Evolutionary conservation across 2,329 filamentous ascomycete genomes (phyloP), one percentile per base, ranked within the genome.

Genomic region (Chrysoporthe puriensis): DNA sequence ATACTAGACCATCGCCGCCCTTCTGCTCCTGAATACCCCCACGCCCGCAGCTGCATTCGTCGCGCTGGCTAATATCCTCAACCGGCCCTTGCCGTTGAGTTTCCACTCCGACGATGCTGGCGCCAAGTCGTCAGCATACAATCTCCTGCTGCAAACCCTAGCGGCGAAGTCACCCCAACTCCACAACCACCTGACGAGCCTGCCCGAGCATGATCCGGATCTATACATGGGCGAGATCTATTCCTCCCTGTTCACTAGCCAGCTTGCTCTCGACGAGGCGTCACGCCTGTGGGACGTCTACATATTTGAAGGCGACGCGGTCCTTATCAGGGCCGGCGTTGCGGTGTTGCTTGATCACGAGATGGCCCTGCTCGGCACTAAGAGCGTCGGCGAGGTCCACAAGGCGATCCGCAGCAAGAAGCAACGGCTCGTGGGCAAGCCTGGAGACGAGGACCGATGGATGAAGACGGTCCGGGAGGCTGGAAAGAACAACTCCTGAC

Each of bases 211-310:
- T 36, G 79, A 83, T 4, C 80, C 86, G 0, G 81, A 88, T 62
- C 71, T 78, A 21, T 91, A 88, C 71, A 81, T 94, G 7, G 78
- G 83, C 40, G 80, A 84, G 16, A 80, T 92, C 63, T 91, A 93
- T 73, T 85, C 85, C 6, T 83, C 83, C 18, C 80, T 93, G 6
- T 92, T 93, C 75, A 90, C 90, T 0, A 78, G 79, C 18, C 81
- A 86, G 50, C 79, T 93, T 4, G 85, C 85, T 8, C 83, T 94
- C 18, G 92, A 94, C 73, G 86, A 91, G 72, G 90, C 88, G 4
- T 87, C 88, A 1, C 82, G 93, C 2, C 78, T 96, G 14, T 95
- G 91, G 91, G 93, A 96, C 71, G 87, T 95, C 0, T 93, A 92
- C 72, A 88, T 92, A 3, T 93, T 96, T 71, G 93, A 96, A 75